phyloP scores from a whole-genome alignment of 2,329 filamentous ascomycete genomes.

The Sporothrix sp. region DNA sequence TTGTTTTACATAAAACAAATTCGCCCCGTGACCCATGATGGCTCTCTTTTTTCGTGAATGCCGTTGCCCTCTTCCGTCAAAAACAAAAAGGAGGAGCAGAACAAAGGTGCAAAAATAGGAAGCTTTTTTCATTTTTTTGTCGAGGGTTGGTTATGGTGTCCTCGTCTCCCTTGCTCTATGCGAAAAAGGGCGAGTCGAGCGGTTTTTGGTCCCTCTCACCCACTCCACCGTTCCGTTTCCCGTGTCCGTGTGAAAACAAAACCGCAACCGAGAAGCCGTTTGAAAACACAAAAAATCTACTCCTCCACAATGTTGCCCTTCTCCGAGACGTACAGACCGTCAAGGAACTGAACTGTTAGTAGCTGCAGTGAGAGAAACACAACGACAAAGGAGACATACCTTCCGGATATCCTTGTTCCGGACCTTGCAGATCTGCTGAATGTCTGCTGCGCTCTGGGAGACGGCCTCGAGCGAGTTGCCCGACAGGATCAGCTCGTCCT shows the following conservation, averaged over 20 bases:
- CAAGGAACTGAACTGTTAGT: slow-evolving; percentile 67
- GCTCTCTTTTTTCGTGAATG: not conserved
- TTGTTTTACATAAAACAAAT: not conserved
- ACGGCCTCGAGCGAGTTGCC: slow-evolving; percentile 97
- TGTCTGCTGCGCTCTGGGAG: slow-evolving; percentile 96
- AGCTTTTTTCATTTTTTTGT: slow-evolving; percentile 6
- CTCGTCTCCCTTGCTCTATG: not conserved
- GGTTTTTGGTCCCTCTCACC: not conserved
- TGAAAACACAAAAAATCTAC: slow-evolving; percentile 23
- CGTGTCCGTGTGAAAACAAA: slow-evolving; percentile 8
- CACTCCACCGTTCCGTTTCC: not conserved
- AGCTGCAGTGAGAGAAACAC: slow-evolving; percentile 11
- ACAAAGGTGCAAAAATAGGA: slow-evolving; percentile 1
- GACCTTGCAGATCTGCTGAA: slow-evolving; percentile 99
- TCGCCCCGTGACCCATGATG: not conserved
- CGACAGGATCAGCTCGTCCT: slow-evolving; percentile 90
- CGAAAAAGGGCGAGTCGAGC: not conserved
- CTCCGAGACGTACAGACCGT: slow-evolving; percentile 99
- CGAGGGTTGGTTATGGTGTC: slow-evolving; percentile 6
- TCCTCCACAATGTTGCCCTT: slow-evolving; percentile 85
- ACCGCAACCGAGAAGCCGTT: slow-evolving; percentile 16
- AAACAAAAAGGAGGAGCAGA: not conserved
- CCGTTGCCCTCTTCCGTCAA: not conserved
- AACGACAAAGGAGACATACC: slow-evolving; percentile 35
- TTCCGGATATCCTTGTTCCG: slow-evolving; percentile 99